These are phyloP conservation scores for Emergomyces orientalis DNA, from an alignment of 2,329 filamentous ascomycete species.

Conservation along the genomic window DNA sequence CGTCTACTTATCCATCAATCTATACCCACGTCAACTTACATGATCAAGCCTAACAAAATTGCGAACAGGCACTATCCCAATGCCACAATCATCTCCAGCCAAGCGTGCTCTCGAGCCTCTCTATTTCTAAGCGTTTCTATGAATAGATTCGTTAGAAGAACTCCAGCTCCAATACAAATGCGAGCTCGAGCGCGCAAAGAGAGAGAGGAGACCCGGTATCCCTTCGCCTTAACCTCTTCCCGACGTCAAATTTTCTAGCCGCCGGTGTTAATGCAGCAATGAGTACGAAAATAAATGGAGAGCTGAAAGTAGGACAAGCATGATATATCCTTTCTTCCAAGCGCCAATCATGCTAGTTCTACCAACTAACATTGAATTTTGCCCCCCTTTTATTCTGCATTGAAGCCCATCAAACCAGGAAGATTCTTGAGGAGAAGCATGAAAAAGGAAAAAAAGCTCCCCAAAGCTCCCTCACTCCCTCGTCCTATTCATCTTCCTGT, in stretches of 20 bases:
- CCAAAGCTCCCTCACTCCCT: not conserved
- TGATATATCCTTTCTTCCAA: not conserved
- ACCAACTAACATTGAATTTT: no score
- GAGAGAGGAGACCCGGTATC: not conserved
- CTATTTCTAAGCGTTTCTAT: conserved; percentile 4
- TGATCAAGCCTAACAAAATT: conserved; percentile 5
- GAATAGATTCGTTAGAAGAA: not conserved
- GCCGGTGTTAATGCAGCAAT: not conserved
- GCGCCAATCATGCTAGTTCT: not conserved
- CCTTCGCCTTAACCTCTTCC: not conserved
- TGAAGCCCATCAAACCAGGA: not conserved
- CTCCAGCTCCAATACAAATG: not conserved
- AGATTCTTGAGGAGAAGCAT: not conserved
- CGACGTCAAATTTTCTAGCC: not conserved
- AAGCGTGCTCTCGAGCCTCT: conserved; percentile 10
- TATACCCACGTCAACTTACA: not conserved
- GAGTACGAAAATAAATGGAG: not conserved
- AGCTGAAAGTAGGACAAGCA: not conserved
- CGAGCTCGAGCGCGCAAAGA: not conserved
- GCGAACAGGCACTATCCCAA: conserved; percentile 14
- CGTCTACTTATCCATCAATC: not conserved
- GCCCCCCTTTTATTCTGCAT: not conserved
- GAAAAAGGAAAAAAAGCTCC: not conserved
- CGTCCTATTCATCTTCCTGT: not conserved
- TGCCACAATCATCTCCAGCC: conserved; percentile 3